Conservation (phyloP, 2,329 filamentous ascomycete genomes). For the Colletotrichum tabaci region DNA sequence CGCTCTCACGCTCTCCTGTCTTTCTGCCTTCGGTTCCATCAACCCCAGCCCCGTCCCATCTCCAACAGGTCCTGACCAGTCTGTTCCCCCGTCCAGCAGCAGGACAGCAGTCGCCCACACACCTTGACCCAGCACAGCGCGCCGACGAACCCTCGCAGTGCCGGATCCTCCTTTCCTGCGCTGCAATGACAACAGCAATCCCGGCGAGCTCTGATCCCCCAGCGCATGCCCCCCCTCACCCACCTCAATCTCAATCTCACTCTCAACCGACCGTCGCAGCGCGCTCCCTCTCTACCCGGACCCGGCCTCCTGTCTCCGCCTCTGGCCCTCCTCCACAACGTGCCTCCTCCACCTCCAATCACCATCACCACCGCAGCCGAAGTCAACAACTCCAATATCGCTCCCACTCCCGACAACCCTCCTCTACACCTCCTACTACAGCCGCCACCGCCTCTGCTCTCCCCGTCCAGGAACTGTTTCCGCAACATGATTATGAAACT, state of each 20-base stretch:
- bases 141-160: slow-evolving; percentile 11
- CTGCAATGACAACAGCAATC: slow-evolving; percentile 53
- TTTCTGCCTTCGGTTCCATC: slow-evolving; percentile 8
- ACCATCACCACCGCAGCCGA: slow-evolving; percentile 48
- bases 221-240: slow-evolving; percentile 43
- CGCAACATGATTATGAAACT: slow-evolving; percentile 81
- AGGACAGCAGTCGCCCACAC: no score
- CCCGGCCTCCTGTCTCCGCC: slow-evolving; percentile 49
- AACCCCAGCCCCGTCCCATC: slow-evolving; percentile 24
- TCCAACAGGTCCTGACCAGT: slow-evolving; percentile 9
- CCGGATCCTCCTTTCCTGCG: slow-evolving; percentile 30
- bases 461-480: slow-evolving; percentile 60
- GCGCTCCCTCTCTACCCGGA: slow-evolving; percentile 56
- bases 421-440: slow-evolving; percentile 51
- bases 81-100: slow-evolving; percentile 13
- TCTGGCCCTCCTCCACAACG: slow-evolving; percentile 37
- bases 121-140: slow-evolving; percentile 19
- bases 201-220: slow-evolving; percentile 51
- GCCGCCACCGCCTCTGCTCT: slow-evolving; percentile 46
- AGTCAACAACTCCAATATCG: slow-evolving; percentile 53
- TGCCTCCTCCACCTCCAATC: slow-evolving; percentile 47
- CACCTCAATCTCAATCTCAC: slow-evolving; percentile 38
- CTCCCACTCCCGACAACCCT: slow-evolving; percentile 50
- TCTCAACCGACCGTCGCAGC: slow-evolving; percentile 50
- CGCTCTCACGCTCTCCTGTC: slow-evolving; percentile 1